Base-by-base conservation (phyloP, 148 eudicot genomes). In the Persicaria maculosa region DNA sequence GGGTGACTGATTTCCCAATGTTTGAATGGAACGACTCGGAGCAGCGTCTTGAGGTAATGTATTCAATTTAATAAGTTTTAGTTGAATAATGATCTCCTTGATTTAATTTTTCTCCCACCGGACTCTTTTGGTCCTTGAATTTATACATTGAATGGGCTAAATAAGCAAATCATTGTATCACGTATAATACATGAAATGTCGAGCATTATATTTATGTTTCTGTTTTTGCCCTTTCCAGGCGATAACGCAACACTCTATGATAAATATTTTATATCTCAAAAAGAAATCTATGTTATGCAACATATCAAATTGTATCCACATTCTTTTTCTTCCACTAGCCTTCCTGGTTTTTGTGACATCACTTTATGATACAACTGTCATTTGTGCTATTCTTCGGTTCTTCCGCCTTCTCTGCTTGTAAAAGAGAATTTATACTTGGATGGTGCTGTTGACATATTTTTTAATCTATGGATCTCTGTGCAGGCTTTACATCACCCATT, bases 401-500 rank as follows among this genome's bases (percentile, higher is more conserved):
- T 36, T 9, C 15, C n/a, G 14, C 44, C 25, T 64, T 31, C 44
- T 31, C 44, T 48, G 54, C 55, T 20, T 8, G 43, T 74, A 17
- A 25, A 40, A 8, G 50, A 19, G 50, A 6, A 22, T 67, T 20
- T 46, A 5, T 69, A 25, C 3, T 45, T 74, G 64, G 20, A 55
- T 9, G 36, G 50, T 52, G 20, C 46, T 43, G 36, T 75, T 47
- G 78, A 47, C 50, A 25, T 11, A 46, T 16, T 74, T 65, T 69
- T 75, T 40, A 58, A 44, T 67, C 36, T 14, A 53, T 74, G 72
- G 47, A 62, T 73, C 22, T 57, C 67, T 20, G 75, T 83, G 74
- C 84, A 95, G 98, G 97, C 98, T 71, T 84, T 95, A 80, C 98
- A 95, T 85, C 98, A 95, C 84, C 98, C 98, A 75, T 95, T 95